Percentiles rank a stretch among this genome's conserved stretches.
These are phyloP conservation scores for Lunularia cruciata DNA, from an alignment of 225 moss, liverwort and hornwort species.

Conservation along the genomic window DNA sequence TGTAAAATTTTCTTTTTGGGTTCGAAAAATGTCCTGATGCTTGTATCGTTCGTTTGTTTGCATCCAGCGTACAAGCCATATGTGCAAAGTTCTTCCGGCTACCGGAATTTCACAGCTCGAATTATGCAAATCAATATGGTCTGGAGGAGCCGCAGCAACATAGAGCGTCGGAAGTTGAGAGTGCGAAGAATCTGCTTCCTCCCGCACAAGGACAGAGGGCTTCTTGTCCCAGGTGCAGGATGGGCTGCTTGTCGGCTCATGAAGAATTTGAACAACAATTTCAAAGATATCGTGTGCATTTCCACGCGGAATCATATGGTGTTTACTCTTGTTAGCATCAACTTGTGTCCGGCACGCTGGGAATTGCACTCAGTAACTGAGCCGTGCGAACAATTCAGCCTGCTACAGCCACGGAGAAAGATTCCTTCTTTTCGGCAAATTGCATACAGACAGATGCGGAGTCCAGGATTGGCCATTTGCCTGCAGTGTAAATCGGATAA, in stretches of 20 bases:
- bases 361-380: slow-evolving; percentile 90
- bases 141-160: slow-evolving; percentile 11
- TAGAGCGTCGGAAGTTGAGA: not conserved
- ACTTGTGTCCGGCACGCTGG: slow-evolving; percentile 86
- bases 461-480: too few species aligned
- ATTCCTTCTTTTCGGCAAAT: slow-evolving; percentile 66
- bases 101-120: slow-evolving; percentile 33
- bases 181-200: slow-evolving; percentile 12
- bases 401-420: slow-evolving; percentile 54
- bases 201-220: slow-evolving; percentile 64
- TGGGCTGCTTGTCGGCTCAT: slow-evolving; percentile 83
- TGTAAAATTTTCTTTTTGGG: not conserved
- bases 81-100: not conserved
- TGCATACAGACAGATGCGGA: slow-evolving; percentile 49
- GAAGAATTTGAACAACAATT: slow-evolving; percentile 59
- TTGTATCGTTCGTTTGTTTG: slow-evolving; percentile 4
- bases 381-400: slow-evolving; percentile 83
- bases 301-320: slow-evolving; percentile 99
- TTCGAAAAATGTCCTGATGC: not conserved
- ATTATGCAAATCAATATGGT: slow-evolving; percentile 5
- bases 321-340: slow-evolving; percentile 82
- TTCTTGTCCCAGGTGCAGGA: slow-evolving; percentile 78
- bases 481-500: too few species aligned
- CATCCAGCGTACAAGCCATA: slow-evolving; percentile 27
- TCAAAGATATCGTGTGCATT: slow-evolving; percentile 75